Conservation (phyloP, 352 stramenopile species). For the Phytophthora uliginosa region DNA sequence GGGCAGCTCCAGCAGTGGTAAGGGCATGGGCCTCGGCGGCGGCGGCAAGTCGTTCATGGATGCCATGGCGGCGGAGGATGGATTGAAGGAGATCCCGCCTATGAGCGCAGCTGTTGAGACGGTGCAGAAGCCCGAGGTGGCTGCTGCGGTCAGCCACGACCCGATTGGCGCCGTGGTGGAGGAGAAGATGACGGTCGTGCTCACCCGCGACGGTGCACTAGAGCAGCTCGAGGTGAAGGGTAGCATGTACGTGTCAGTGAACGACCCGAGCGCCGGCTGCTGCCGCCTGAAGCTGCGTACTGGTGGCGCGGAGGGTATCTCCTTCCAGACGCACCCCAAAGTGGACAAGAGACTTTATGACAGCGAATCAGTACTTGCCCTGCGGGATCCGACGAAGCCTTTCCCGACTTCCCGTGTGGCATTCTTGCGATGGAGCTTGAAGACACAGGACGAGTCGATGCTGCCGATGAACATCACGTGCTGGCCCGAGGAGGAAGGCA, state of each 20-base stretch:
- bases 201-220: conserved; percentile 84
- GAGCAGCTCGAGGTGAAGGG: conserved; percentile 92
- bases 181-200: conserved; percentile 88
- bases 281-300: conserved; percentile 83
- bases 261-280: conserved; percentile 73
- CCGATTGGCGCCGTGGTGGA: conserved; percentile 87
- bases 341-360: conserved; percentile 92
- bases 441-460: conserved; percentile 90
- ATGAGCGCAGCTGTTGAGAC: conserved; percentile 80
- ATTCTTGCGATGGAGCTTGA: conserved; percentile 88
- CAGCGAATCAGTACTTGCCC: conserved; percentile 76
- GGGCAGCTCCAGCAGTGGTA: conserved; percentile 45
- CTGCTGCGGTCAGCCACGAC: conserved; percentile 79
- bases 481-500: conserved; percentile 88
- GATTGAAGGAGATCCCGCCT: conserved; percentile 87
- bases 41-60: conserved; percentile 88
- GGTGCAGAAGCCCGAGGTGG: conserved; percentile 66
- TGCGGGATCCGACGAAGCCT: conserved; percentile 87
- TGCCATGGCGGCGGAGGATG: conserved; percentile 88
- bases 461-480: conserved; percentile 90
- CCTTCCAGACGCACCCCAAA: conserved; percentile 90
- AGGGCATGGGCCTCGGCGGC: conserved; percentile 69
- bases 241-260: conserved; percentile 87
- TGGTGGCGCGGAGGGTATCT: conserved; percentile 74
- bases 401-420: conserved; percentile 86